These are phyloP conservation scores for Aspergillus brasiliensis DNA, from an alignment of 2,329 filamentous ascomycete genomes.

Conservation along the genomic window DNA sequence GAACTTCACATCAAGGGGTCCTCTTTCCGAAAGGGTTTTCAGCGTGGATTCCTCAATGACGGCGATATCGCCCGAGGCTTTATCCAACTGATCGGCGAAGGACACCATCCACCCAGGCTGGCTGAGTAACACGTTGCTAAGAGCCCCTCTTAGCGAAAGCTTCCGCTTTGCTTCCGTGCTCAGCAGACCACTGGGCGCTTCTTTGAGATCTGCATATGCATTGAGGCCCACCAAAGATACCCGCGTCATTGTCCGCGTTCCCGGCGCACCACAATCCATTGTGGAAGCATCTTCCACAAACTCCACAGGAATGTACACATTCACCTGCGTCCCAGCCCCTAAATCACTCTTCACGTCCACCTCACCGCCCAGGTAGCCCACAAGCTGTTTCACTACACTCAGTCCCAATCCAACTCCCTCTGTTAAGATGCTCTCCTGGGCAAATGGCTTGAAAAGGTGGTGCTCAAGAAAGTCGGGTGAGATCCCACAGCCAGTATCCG, in stretches of 20 bases:
- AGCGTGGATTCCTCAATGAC: constrained; percentile 31
- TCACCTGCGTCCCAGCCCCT: constrained; percentile 31
- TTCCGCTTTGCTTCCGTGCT: constrained; percentile 32
- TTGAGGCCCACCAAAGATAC: constrained; percentile 33
- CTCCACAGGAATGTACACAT: constrained; percentile 31
- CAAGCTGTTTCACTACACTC: constrained; percentile 61
- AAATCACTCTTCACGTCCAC: constrained; percentile 55
- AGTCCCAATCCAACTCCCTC: constrained; percentile 66
- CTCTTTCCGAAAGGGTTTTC: constrained; percentile 11
- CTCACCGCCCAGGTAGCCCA: constrained; percentile 58
- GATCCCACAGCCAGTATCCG: constrained; percentile 67
- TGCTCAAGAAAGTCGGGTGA: constrained; percentile 59
- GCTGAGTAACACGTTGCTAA: constrained; percentile 28
- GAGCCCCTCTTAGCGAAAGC: constrained; percentile 27
- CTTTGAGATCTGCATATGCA: constrained; percentile 24
- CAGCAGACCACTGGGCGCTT: constrained; percentile 24
- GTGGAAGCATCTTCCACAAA: constrained; percentile 1
- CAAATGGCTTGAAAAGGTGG: constrained; percentile 62
- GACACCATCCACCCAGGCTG: constrained; percentile 28
- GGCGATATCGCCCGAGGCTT: constrained; percentile 28
- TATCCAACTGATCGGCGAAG: constrained; percentile 26
- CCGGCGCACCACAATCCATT: not conserved
- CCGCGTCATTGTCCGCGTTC: constrained; percentile 15
- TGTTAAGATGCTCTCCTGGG: constrained; percentile 61
- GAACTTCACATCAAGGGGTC: constrained; percentile 16